Evolutionary conservation across 768 basidiomycete species (phyloP).

Genomic region (Rhodotorula paludigena): DNA sequence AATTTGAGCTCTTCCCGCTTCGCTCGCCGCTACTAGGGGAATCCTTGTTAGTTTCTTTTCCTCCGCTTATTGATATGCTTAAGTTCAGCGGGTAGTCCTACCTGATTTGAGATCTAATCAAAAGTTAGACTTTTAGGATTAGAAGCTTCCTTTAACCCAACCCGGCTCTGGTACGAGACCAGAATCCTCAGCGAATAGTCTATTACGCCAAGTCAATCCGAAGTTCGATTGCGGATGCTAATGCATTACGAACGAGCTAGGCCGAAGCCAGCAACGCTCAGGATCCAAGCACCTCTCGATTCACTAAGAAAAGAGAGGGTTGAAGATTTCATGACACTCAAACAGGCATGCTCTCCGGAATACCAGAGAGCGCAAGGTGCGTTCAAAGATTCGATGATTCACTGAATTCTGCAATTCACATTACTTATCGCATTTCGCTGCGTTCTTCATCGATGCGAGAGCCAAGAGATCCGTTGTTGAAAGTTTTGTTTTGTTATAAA

Average conservation of each 20-base stretch:
- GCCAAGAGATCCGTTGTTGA: constrained; percentile 73
- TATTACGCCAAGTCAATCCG: constrained; percentile 54
- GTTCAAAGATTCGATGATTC: constrained; percentile 80
- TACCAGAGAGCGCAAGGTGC: constrained; percentile 72
- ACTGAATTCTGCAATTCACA: constrained; percentile 78
- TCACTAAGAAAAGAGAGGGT: constrained; percentile 39
- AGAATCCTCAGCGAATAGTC: constrained; percentile 52
- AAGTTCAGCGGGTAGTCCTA: constrained; percentile 80
- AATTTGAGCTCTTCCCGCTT: constrained; percentile 80
- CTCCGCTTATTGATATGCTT: constrained; percentile 86
- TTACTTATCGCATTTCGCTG: constrained; percentile 75
- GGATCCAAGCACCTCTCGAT: no score
- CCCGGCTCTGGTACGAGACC: no score
- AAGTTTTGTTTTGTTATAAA: constrained; percentile 56
- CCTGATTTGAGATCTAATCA: constrained; percentile 69
- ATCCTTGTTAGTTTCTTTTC: constrained; percentile 88
- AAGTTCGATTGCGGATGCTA: constrained; percentile 46
- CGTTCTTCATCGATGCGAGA: constrained; percentile 75
- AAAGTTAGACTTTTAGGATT: constrained; percentile 27
- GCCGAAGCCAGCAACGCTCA: constrained; percentile 2
- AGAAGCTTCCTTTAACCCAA: constrained; percentile 7
- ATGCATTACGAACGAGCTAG: constrained; percentile 53
- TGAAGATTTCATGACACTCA: constrained; percentile 57
- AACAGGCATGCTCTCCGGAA: constrained; percentile 70
- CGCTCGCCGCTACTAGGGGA: constrained; percentile 83